Evolutionary conservation across 2,329 filamentous ascomycete genomes (phyloP), one percentile per base, ranked within the genome.

Genomic region (Rhynchosporium secalis): DNA sequence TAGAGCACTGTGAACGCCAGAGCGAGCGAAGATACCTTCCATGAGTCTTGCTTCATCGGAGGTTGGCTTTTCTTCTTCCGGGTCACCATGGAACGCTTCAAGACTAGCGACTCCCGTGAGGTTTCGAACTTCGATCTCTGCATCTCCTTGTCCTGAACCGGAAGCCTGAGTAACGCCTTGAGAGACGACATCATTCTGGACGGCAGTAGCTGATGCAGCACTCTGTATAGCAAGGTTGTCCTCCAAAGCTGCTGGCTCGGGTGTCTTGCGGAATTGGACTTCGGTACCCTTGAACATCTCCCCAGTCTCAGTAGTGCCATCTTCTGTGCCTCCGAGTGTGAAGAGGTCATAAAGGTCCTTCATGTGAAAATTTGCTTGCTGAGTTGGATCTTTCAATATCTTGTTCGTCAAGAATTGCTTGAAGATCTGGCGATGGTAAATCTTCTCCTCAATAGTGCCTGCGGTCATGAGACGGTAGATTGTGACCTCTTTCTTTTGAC

Each of bases 401-500:
- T 98, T 98, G 78, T 98, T 96, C 3, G 92, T 95, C 65, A 99
- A 81, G 73, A 98, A 97, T 70, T 98, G 94, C 76, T 99, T 99
- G 81, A 96, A 99, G 56, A 99, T 95, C 73, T 99, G 95, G 15
- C 96, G 89, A 75, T 99, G 94, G 66, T 98, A 99, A 36, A 99
- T 99, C 78, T 99, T 99, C 76, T 99, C 95, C 73, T 99, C 95
- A 29, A 99, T 99, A 0, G 96, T 99, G 1, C 95, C 95, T 4
- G 94, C 92, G 3, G 92, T 96, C 90, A 99, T 96, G n/a, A 99
- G 82, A 41, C 96, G 89, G 74, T 97, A 99, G 28, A 99, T 96
- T 4, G 92, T 93, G 33, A 99, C 95, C 54, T 96, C 92, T 59
- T 90, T 88, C 75, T 96, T 97, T 77, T 99, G 95, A 0, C 95